A percentile compares a stretch with the other conserved stretches of the same genome.
Evolutionary conservation across 1,284 basidiomycete genomes (phyloP).

Genomic region (Gomphus sp.): DNA sequence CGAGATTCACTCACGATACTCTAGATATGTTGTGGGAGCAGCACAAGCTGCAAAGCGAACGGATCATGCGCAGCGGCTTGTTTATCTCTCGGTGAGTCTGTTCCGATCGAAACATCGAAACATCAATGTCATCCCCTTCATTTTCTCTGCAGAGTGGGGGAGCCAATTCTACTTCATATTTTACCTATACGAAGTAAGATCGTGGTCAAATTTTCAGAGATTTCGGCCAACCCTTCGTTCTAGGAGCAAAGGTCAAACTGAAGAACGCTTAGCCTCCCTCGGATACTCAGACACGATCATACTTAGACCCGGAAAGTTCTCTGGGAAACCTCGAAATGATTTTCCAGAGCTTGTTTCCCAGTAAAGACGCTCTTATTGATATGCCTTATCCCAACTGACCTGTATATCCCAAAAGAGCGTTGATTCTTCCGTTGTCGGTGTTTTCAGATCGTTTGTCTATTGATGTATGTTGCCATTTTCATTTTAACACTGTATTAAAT

Average conservation of each 20-base stretch:
- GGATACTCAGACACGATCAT: conserved; percentile 63
- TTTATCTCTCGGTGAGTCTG: conserved; percentile 58
- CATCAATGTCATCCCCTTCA: not conserved
- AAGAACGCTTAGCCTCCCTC: conserved; percentile 51
- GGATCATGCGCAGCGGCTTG: conserved; percentile 39
- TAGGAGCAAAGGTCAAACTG: conserved; percentile 69
- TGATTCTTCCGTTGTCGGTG: not conserved
- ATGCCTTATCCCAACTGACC: not conserved
- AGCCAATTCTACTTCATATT: conserved; percentile 37
- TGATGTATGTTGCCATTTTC: not conserved
- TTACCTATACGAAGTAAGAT: conserved; percentile 40
- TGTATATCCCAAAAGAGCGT: not conserved
- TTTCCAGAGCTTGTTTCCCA: conserved; percentile 28
- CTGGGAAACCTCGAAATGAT: conserved; percentile 25
- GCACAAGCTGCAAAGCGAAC: conserved; percentile 53
- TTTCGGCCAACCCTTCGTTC: not conserved
- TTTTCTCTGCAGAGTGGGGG: conserved; percentile 29
- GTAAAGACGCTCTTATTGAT: conserved; percentile 24
- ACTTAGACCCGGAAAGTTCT: conserved; percentile 53
- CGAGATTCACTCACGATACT: not conserved
- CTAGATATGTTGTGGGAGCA: conserved; percentile 62
- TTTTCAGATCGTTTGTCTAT: not conserved
- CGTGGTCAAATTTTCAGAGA: conserved; percentile 1
- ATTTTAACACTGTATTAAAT: not conserved
- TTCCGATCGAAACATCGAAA: conserved; percentile 5